Conservation (phyloP, 352 stramenopile species). For the Hyaloperonospora brassicae region DNA sequence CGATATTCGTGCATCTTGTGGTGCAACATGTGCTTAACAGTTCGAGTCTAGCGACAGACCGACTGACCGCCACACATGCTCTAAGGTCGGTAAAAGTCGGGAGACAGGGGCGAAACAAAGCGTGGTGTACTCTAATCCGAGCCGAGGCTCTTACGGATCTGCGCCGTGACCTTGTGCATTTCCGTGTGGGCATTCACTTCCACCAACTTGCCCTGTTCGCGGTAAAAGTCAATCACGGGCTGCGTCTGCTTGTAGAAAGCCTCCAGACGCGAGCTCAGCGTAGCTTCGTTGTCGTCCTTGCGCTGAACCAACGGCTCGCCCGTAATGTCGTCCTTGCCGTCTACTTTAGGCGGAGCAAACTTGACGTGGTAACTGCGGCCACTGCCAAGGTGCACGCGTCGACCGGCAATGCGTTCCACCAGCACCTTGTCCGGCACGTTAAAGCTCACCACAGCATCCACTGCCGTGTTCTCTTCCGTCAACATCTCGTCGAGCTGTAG, state of each 20-base stretch:
- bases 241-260: constrained; percentile 96
- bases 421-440: constrained; percentile 93
- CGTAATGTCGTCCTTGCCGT: constrained; percentile 89
- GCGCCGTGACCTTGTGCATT: constrained; percentile 74
- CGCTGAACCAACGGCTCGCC: constrained; percentile 94
- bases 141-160: constrained; percentile 73
- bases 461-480: constrained; percentile 72
- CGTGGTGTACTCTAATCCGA: constrained; percentile 45
- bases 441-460: constrained; percentile 92
- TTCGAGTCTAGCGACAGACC: no score
- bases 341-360: constrained; percentile 93
- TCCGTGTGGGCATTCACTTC: constrained; percentile 88
- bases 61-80: constrained; percentile 8
- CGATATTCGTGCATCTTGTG: constrained; percentile 22
- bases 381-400: constrained; percentile 92
- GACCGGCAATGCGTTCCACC: constrained; percentile 94
- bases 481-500: constrained; percentile 94
- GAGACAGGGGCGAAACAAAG: neutral
- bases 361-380: constrained; percentile 97
- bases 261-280: constrained; percentile 87
- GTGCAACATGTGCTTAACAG: constrained; percentile 2
- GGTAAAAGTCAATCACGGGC: constrained; percentile 91
- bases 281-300: constrained; percentile 94
- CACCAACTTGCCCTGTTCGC: constrained; percentile 73
- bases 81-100: constrained; percentile 1